phyloP scores from a whole-genome alignment of 2,329 filamentous ascomycete genomes.

The Cercospora citrullina region DNA sequence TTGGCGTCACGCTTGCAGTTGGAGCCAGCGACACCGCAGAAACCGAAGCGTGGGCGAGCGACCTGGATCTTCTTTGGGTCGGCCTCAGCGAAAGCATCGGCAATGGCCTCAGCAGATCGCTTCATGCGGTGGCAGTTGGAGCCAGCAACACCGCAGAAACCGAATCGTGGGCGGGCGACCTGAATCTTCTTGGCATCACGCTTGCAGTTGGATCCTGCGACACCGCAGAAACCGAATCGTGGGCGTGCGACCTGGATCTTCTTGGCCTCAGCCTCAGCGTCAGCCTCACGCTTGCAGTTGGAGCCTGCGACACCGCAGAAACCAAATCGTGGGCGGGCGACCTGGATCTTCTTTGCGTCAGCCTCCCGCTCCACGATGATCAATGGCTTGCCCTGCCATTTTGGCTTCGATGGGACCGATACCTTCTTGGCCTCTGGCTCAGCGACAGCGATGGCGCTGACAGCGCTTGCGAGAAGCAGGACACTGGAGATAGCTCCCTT shows the following conservation, averaged over 20 bases:
- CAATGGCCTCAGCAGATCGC: slow-evolving; percentile 42
- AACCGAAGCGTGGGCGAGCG: slow-evolving; percentile 22
- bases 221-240: not conserved
- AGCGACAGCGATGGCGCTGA: slow-evolving; percentile 27
- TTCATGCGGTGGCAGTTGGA: slow-evolving; percentile 39
- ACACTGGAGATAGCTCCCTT: slow-evolving; percentile 28
- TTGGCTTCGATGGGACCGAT: not conserved
- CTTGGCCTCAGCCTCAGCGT: not conserved
- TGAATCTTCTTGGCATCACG: slow-evolving; percentile 26
- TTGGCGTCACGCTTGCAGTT: slow-evolving; percentile 38
- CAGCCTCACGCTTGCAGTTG: not conserved
- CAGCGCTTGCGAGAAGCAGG: slow-evolving; percentile 25
- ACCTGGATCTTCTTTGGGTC: slow-evolving; percentile 29
- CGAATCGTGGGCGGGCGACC: not conserved
- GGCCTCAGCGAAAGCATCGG: slow-evolving; percentile 39
- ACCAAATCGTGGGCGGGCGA: not conserved
- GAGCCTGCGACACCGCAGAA: not conserved
- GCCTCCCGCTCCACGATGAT: not conserved
- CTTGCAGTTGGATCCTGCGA: not conserved
- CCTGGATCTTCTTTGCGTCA: not conserved
- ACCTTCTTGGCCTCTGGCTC: slow-evolving; percentile 10
- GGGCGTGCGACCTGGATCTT: not conserved
- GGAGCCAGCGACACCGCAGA: slow-evolving; percentile 45
- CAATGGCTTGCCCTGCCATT: not conserved
- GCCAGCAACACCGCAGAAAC: slow-evolving; percentile 27